Percentiles rank a stretch among this genome's conserved stretches.
Evolutionary conservation across 805 yeast species (phyloP).

Genomic region (Starmerella potacharoeniae): DNA sequence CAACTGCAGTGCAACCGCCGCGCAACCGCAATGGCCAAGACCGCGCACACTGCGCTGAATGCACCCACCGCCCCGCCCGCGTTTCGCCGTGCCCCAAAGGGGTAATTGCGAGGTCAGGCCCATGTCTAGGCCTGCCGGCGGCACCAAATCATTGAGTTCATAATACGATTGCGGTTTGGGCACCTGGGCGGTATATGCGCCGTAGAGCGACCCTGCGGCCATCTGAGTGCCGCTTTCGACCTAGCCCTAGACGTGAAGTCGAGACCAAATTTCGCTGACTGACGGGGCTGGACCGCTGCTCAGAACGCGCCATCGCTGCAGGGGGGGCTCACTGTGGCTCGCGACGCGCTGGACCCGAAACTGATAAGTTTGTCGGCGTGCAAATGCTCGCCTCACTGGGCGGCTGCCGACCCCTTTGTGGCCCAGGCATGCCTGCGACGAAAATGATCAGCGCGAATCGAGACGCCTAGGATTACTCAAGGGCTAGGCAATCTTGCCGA

Average conservation of each 20-base stretch:
- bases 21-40: too few species aligned
- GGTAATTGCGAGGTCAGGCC: too few species aligned
- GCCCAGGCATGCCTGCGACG: too few species aligned
- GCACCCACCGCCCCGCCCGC: too few species aligned
- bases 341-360: too few species aligned
- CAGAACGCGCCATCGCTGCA: not conserved
- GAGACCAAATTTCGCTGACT: not conserved
- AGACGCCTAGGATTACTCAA: not conserved
- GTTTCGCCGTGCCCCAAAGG: not conserved
- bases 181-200: not conserved
- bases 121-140: too few species aligned
- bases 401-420: too few species aligned
- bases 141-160: not conserved
- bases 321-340: too few species aligned
- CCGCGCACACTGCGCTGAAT: too few species aligned
- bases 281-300: not conserved
- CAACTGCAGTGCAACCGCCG: too few species aligned
- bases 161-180: conserved; percentile 3
- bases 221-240: not conserved
- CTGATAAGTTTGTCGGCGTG: too few species aligned
- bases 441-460: not conserved
- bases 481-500: not conserved
- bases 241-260: not conserved
- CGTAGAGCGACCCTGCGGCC: not conserved
- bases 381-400: too few species aligned